Base-by-base conservation (phyloP, 805 yeast genomes). In the Novakomyces olei region DNA sequence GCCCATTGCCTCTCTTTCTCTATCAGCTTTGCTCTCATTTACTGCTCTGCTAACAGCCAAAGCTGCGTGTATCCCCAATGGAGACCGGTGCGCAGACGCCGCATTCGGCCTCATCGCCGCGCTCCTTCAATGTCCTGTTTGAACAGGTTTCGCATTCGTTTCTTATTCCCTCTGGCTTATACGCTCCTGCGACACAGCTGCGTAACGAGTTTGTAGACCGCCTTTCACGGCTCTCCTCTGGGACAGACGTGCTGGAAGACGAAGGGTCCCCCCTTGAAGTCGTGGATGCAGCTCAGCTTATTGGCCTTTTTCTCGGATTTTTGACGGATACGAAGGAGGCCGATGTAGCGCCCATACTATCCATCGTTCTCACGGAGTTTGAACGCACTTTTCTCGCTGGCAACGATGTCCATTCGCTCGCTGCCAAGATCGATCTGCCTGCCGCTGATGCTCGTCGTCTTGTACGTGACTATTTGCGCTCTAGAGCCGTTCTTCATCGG, bases 131-230 rank as follows among this genome's bases (percentile, higher is more conserved):
- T 22, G 8, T 22, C 24, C 57, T 72, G 37, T 92, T 80, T 49
- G 95, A 94, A 37, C 58, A 77, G 14, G 68, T 85, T 36, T 96
- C 85, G 60, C 80, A 81, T 53, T 74, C 85, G 15, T 60, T 85
- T 34, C 63, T 83, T 46, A 81, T 88, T 35, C 93, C 96, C 32
- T 71, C 88, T 26, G 67, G 70, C 36, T 63, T 72, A 34, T 75
- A 77, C 49, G 68, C 80, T 46, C 67, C 72, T 46, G 78, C 78
- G 49, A 73, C 85, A 37, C 93, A 83, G 56, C 65, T 88, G 44
- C 76, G 78, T 46, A 83, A 80, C 42, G 91, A 74, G 54, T 88
- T 85, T 53, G 60, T 58, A 47, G 76, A 77, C 49, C 57, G 71
- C 15, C 52, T 55, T 34, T n/a, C n/a, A 18, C 15, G 20, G 14